These are phyloP conservation scores for Vitis labrusca DNA, from an alignment of 164 flowering plant genomes.

Conservation along the genomic window DNA sequence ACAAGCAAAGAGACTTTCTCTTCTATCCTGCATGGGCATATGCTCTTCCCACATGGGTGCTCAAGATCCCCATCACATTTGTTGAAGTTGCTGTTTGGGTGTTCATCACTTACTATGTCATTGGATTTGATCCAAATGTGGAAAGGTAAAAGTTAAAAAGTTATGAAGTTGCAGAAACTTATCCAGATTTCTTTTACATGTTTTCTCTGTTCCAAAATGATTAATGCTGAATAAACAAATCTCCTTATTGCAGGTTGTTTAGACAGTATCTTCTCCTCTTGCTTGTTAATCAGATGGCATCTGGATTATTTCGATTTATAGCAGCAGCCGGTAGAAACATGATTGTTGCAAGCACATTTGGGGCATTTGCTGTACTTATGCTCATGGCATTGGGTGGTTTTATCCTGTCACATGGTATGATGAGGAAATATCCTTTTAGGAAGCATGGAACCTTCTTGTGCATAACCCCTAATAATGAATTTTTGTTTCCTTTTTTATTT, in stretches of 20 bases:
- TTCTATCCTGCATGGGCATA: conserved; percentile 63
- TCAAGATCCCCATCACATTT: conserved; percentile 55
- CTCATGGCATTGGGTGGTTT: conserved; percentile 24
- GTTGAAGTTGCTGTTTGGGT: conserved; percentile 56
- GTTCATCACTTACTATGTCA: conserved; percentile 50
- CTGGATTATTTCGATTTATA: conserved; percentile 27
- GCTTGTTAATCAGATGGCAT: conserved; percentile 29
- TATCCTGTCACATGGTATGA: conserved; percentile 27
- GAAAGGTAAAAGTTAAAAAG: conserved; percentile 38
- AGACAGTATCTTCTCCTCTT: conserved; percentile 28
- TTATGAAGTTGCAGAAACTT: too few relatives aligned
- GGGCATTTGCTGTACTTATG: conserved; percentile 16
- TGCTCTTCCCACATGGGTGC: conserved; percentile 56
- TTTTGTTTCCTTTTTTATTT: neutral
- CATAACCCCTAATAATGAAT: neutral
- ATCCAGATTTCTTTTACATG: too few relatives aligned
- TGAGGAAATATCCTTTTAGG: neutral
- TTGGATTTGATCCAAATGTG: conserved; percentile 58
- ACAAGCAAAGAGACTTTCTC: conserved; percentile 47
- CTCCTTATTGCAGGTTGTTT: conserved; percentile 23
- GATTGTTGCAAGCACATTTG: conserved; percentile 29
- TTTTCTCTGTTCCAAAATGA: too few relatives aligned
- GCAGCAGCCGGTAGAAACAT: conserved; percentile 24
- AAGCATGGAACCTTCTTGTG: neutral
- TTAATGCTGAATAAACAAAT: neutral